phyloP scores from a whole-genome alignment of 2,329 filamentous ascomycete species.

The Fusarium staphyleae region DNA sequence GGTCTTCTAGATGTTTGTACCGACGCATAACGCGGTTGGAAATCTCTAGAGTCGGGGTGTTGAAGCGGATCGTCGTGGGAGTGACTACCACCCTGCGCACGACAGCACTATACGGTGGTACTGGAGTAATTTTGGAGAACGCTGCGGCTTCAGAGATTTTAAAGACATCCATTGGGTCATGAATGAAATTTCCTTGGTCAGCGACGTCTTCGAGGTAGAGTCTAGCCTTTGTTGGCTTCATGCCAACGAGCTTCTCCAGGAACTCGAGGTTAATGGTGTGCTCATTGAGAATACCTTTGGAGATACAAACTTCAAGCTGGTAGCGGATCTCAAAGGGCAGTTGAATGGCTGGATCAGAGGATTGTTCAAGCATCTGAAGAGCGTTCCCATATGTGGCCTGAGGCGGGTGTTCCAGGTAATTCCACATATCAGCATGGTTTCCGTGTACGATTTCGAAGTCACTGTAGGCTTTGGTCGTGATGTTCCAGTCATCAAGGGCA shows the following conservation, averaged over 20 bases:
- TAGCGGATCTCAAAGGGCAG: slow-evolving; percentile 81
- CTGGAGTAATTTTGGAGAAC: slow-evolving; percentile 56
- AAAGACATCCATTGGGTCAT: slow-evolving; percentile 78
- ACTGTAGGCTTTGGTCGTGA: slow-evolving; percentile 56
- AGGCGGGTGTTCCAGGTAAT: slow-evolving; percentile 41
- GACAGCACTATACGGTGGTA: slow-evolving; percentile 76
- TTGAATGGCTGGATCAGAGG: slow-evolving; percentile 29
- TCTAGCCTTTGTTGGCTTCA: slow-evolving; percentile 59
- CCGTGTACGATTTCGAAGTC: slow-evolving; percentile 51
- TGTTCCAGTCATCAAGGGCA: slow-evolving; percentile 76
- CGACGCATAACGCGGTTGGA: slow-evolving; percentile 87
- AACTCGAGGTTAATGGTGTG: slow-evolving; percentile 75
- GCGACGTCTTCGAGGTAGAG: slow-evolving; percentile 77
- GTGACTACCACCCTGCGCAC: slow-evolving; percentile 82
- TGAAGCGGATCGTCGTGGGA: slow-evolving; percentile 81
- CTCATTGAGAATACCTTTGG: slow-evolving; percentile 77
- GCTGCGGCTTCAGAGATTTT: slow-evolving; percentile 56
- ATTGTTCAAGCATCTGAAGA: slow-evolving; percentile 40
- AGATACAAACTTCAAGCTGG: slow-evolving; percentile 93
- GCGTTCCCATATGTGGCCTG: slow-evolving; percentile 32
- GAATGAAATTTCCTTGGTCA: slow-evolving; percentile 67
- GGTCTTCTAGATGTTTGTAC: slow-evolving; percentile 72
- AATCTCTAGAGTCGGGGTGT: slow-evolving; percentile 79
- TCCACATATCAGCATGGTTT: slow-evolving; percentile 41
- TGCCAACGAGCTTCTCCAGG: slow-evolving; percentile 63